Conservation (phyloP, 331 rosid genomes). For the Cydonia oblonga region DNA sequence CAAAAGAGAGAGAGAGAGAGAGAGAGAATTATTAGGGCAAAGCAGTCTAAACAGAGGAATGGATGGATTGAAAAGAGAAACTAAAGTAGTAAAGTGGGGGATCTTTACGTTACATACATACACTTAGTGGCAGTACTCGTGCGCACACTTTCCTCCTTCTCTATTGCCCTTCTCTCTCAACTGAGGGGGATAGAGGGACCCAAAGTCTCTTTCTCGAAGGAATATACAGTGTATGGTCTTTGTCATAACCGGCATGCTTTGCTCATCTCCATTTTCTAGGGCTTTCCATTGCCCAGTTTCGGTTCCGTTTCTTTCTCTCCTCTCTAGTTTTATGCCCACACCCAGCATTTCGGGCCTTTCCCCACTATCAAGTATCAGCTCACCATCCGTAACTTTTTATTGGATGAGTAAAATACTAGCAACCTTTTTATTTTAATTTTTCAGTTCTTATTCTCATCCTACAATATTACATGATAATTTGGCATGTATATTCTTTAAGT, state of each 20-base stretch:
- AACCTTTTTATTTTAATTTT: too few relatives aligned
- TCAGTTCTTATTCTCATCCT: background rate
- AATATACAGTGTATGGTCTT: conserved; percentile 84
- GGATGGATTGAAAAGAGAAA: too few relatives aligned
- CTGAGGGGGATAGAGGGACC: too few relatives aligned
- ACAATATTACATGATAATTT: background rate
- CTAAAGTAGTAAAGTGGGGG: too few relatives aligned
- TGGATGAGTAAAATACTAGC: background rate
- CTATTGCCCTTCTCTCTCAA: background rate
- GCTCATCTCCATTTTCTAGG: conserved; percentile 65
- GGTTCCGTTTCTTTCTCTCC: background rate
- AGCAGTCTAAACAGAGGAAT: too few relatives aligned
- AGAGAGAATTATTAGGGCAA: too few relatives aligned
- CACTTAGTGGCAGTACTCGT: conserved; percentile 48
- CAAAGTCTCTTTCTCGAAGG: conserved; percentile 78
- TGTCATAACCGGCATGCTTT: conserved; percentile 84
- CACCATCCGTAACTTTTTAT: too few relatives aligned
- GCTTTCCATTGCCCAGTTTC: conserved; percentile 24
- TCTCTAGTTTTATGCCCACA: background rate
- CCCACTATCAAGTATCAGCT: too few relatives aligned
- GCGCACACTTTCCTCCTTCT: conserved; percentile 22
- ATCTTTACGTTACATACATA: conserved; percentile 38
- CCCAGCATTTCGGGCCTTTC: too few relatives aligned
- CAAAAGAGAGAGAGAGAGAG: too few relatives aligned
- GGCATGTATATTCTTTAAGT: too few relatives aligned